Base-by-base conservation (phyloP, 306 rosid genomes). In the Cajanus cajan region DNA sequence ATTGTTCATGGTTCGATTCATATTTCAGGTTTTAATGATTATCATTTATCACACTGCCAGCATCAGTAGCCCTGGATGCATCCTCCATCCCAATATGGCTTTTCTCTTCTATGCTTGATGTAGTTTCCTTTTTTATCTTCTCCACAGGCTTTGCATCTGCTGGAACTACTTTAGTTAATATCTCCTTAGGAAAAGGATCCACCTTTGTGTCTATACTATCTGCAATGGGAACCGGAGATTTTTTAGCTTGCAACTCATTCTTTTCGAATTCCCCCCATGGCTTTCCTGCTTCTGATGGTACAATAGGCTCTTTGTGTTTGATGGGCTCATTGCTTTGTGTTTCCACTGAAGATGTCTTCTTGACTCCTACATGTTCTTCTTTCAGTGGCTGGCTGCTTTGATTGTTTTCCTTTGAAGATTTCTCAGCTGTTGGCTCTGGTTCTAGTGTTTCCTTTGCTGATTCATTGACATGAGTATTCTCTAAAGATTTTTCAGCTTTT, bases 81-180 rank as follows among this genome's bases (percentile, higher is more conserved):
- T 39, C 34, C 39, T 45, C 51, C 15, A 12, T 37, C 12, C 40
- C 82, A 21, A 24, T 75, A 22, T 52, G 54, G 44, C 33, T 78
- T 41, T 74, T 70, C 44, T 47, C 77, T 33, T 57, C 71, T 7
- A 2, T 13, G 22, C 14, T 47, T 7, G 24, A 47, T 54, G 16
- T 10, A 48, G 51, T 37, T 71, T 83, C 62, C 80, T 81, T 81
- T 19, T 21, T 65, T 77, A 24, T 44, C 31, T 81, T 85, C 57
- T 81, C 73, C 34, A 12, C 47, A 13, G 70, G 9, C n/a, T 64
- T 76, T 14, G 37, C 13, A 24, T 31, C 28, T 52, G 8, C 39
- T 52, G 8, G 18, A 37, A 59, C 75, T n/a, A 45, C 84, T 54
- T 77, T 74, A 34, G 66, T 55, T 28, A 78, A 31, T 58, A 69